phyloP scores from a whole-genome alignment of 805 yeast genomes.

The Zygosaccharomyces bailii region DNA sequence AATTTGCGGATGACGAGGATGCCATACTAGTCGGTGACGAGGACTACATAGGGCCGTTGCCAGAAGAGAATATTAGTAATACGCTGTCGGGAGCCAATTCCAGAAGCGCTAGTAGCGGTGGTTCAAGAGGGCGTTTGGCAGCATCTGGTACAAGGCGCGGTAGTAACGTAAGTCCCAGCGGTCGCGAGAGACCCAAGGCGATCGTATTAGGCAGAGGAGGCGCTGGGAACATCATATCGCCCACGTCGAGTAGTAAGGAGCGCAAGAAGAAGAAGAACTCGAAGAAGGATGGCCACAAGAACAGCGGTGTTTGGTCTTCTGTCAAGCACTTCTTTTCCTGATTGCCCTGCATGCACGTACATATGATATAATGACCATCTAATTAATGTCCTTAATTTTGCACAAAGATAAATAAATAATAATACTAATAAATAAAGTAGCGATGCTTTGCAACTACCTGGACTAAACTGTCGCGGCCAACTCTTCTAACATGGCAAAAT shows the following conservation, averaged over 20 bases:
- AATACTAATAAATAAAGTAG: slow-evolving; percentile 9
- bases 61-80: slow-evolving; percentile 8
- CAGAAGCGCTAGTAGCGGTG: slow-evolving; percentile 7
- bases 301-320: slow-evolving; percentile 17
- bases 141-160: neutral
- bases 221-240: slow-evolving; percentile 36
- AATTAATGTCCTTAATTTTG: neutral
- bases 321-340: slow-evolving; percentile 20
- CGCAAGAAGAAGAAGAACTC: slow-evolving; percentile 11
- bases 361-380: slow-evolving; percentile 1
- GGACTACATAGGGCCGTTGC: slow-evolving; percentile 15
- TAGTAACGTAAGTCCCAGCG: slow-evolving; percentile 11
- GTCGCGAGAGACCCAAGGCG: slow-evolving; percentile 20
- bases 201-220: slow-evolving; percentile 37
- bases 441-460: too few relatives aligned
- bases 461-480: slow-evolving; percentile 51
- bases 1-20: slow-evolving; percentile 28
- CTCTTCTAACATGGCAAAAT: slow-evolving; percentile 71
- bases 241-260: slow-evolving; percentile 20
- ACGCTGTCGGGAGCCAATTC: slow-evolving; percentile 12
- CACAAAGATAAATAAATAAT: slow-evolving; percentile 10
- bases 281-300: slow-evolving; percentile 10
- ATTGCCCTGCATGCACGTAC: slow-evolving; percentile 13
- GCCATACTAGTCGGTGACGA: slow-evolving; percentile 6
- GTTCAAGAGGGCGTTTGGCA: slow-evolving; percentile 2